Conservation (phyloP, 139 green algal genomes). For the Chlamydomonas urium region DNA sequence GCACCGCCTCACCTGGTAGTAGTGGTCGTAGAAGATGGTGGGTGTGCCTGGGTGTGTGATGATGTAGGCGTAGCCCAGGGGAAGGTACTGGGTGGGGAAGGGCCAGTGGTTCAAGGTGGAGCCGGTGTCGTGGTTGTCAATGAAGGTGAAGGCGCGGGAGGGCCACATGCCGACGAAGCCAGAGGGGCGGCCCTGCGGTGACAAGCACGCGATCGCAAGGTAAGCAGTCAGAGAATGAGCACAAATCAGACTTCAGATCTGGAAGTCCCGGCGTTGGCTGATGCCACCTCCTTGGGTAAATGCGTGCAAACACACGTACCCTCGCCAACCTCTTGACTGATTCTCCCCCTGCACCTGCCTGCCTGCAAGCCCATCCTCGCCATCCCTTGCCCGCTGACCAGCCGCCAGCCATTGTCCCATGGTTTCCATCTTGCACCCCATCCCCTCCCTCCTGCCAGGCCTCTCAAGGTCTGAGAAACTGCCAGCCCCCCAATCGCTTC, state of each 20-base stretch:
- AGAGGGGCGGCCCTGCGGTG: constrained; percentile 72
- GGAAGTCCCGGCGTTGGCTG: neutral
- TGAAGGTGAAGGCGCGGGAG: constrained; percentile 90
- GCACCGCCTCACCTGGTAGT: constrained; percentile 24
- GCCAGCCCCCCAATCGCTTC: no score
- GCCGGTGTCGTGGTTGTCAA: constrained; percentile 93
- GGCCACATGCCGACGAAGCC: constrained; percentile 81
- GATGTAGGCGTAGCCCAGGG: constrained; percentile 91
- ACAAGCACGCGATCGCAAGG: no score
- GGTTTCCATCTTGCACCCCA: no score
- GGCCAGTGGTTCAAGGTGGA: constrained; percentile 82
- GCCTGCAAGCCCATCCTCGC: no score
- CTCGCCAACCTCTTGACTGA: no score
- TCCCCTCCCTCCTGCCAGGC: no score
- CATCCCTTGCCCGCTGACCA: no score
- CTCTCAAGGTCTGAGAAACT: neutral
- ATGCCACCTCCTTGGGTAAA: neutral
- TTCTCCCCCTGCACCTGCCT: no score
- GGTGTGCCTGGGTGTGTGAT: constrained; percentile 89
- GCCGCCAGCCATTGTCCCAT: no score
- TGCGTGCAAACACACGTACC: no score
- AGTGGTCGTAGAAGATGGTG: constrained; percentile 89
- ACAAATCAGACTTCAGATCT: neutral
- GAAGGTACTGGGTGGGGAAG: constrained; percentile 63
- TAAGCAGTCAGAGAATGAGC: neutral